Percentiles rank a stretch among this genome's conserved stretches.
Conservation (phyloP, 2,329 filamentous ascomycete species). For the Colletotrichum abscissum region DNA sequence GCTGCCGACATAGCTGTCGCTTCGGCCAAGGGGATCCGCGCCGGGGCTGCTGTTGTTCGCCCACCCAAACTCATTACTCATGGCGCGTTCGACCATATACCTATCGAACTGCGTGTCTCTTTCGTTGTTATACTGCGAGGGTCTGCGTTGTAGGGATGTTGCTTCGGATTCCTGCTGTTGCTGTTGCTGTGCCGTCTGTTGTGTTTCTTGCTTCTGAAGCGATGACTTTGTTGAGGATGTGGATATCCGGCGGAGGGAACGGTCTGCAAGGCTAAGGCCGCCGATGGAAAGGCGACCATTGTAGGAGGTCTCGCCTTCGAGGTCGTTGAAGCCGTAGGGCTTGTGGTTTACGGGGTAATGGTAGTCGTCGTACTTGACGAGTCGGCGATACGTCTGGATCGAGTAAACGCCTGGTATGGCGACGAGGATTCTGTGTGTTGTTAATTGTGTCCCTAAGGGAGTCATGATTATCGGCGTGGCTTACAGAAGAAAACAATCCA, state of each 20-base stretch:
- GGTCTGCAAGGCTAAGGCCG: conserved; percentile 21
- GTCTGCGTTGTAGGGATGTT: conserved; percentile 4
- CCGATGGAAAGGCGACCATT: conserved; percentile 32
- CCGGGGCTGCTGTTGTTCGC: conserved; percentile 24
- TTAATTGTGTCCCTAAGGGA: neutral
- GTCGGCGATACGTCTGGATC: conserved; percentile 57
- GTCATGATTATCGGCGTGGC: conserved; percentile 35
- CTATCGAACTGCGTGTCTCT: conserved; percentile 43
- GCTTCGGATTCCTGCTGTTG: conserved; percentile 1
- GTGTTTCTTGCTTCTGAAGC: neutral
- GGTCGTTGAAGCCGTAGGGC: conserved; percentile 54
- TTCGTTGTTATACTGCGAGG: conserved; percentile 41
- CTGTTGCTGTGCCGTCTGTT: conserved; percentile 7
- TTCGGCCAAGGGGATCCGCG: conserved; percentile 36
- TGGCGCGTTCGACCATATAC: conserved; percentile 46
- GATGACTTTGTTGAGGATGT: conserved; percentile 28
- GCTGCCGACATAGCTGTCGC: conserved; percentile 41
- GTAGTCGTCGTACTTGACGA: conserved; percentile 62
- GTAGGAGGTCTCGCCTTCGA: conserved; percentile 37
- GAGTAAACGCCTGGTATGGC: conserved; percentile 59
- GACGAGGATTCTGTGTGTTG: conserved; percentile 50
- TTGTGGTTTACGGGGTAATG: conserved; percentile 61
- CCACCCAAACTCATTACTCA: conserved; percentile 49
- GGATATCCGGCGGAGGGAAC: conserved; percentile 35
- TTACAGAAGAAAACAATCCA: conserved; percentile 63